A percentile compares a stretch with the other conserved stretches of the same genome.
These are phyloP conservation scores for Ophiostoma himal-ulmi DNA, from an alignment of 2,329 filamentous ascomycete genomes.

Conservation along the genomic window DNA sequence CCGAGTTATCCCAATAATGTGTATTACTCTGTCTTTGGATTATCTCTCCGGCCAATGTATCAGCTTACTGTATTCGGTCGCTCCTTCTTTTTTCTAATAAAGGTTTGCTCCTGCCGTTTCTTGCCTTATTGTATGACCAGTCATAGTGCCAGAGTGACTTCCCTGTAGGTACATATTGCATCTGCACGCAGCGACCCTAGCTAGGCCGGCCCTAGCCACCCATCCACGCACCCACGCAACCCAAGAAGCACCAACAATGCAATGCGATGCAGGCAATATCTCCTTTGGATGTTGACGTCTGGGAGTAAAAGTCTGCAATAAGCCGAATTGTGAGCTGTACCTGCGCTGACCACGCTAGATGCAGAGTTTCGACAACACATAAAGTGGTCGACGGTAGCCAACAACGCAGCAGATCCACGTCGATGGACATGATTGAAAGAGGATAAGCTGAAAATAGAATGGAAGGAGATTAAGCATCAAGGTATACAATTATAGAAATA, in stretches of 20 bases:
- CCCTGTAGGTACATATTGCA: neutral
- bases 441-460: neutral
- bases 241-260: constrained; percentile 12
- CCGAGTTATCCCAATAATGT: too few species aligned
- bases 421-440: neutral
- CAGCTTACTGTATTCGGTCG: neutral
- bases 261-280: neutral
- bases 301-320: neutral
- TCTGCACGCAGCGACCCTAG: neutral
- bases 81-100: neutral
- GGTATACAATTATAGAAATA: constrained; percentile 5
- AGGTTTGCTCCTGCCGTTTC: neutral
- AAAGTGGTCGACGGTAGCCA: neutral
- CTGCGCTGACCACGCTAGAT: neutral
- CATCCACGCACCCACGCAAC: constrained; percentile 1
- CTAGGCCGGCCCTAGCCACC: neutral
- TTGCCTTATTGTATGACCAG: neutral
- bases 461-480: neutral
- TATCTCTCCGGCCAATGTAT: neutral
- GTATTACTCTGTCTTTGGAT: neutral
- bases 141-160: neutral
- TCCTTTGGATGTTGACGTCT: neutral
- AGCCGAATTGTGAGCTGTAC: neutral
- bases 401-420: neutral
- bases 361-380: neutral